phyloP scores from a whole-genome alignment of 345 rosid species.

The Turnera subulata region DNA sequence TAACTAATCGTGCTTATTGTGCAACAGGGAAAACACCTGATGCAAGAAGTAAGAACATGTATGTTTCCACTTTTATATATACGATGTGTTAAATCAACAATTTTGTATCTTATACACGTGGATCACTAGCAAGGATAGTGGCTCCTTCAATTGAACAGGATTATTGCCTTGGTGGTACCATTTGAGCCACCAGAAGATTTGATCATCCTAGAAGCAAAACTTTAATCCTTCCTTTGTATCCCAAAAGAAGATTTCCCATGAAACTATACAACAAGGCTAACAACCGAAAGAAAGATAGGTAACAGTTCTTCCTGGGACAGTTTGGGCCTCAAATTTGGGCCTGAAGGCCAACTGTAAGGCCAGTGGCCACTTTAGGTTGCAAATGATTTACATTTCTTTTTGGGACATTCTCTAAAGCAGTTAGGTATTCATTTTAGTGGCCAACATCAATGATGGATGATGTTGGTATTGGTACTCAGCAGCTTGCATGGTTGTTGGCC shows the following conservation, averaged over 20 bases:
- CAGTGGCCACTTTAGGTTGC: background rate
- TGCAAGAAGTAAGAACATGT: background rate
- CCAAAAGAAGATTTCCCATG: background rate
- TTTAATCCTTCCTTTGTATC: conserved; percentile 1
- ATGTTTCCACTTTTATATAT: background rate
- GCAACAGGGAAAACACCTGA: no score
- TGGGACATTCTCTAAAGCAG: background rate
- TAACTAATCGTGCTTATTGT: background rate
- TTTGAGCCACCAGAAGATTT: conserved; percentile 7
- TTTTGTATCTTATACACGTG: conserved; percentile 6
- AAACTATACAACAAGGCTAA: background rate
- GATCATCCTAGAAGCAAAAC: background rate
- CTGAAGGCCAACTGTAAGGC: background rate
- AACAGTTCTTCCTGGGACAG: background rate
- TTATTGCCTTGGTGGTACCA: conserved; percentile 1
- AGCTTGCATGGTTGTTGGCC: background rate
- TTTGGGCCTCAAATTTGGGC: conserved; percentile 4
- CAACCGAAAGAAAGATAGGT: background rate
- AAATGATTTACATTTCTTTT: background rate
- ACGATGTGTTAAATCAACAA: conserved; percentile 9
- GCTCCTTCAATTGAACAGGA: background rate
- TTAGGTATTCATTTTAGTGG: background rate
- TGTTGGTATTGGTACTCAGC: background rate
- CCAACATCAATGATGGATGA: background rate
- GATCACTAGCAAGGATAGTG: background rate